These are phyloP conservation scores for Glaciozyma martinii DNA, from an alignment of 768 basidiomycete genomes.

Conservation along the genomic window DNA sequence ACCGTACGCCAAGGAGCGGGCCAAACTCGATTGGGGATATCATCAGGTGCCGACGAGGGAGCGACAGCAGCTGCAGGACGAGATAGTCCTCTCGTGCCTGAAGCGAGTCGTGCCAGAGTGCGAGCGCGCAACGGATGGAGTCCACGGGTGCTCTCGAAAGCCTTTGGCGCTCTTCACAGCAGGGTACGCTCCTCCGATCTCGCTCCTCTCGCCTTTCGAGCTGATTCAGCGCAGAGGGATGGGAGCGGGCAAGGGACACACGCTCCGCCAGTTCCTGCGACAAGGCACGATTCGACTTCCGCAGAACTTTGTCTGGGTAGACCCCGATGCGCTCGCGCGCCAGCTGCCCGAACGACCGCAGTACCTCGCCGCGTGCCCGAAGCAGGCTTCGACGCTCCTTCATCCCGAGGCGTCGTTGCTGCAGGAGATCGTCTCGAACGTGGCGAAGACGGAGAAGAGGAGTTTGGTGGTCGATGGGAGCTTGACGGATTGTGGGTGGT, in stretches of 20 bases:
- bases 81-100: conserved; percentile 30
- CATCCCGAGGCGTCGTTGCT: conserved; percentile 36
- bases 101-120: conserved; percentile 10
- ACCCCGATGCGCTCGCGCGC: conserved; percentile 36
- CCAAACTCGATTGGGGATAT: conserved; percentile 33
- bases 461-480: conserved; percentile 36
- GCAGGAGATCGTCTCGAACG: conserved; percentile 34
- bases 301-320: conserved; percentile 36
- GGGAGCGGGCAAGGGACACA: conserved; percentile 36
- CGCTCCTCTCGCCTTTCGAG: neutral
- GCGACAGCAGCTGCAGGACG: conserved; percentile 34
- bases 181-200: conserved; percentile 28
- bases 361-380: conserved; percentile 27
- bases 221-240: conserved; percentile 17
- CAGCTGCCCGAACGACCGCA: conserved; percentile 35
- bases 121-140: neutral
- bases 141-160: neutral
- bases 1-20: conserved; percentile 11
- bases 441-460: conserved; percentile 25
- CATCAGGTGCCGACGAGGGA: conserved; percentile 29
- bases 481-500: conserved; percentile 34
- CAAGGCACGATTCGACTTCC: conserved; percentile 29
- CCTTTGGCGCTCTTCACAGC: conserved; percentile 36
- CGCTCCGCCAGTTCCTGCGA: conserved; percentile 30
- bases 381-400: conserved; percentile 30